Base-by-base conservation (phyloP, 176 grass and related monocot species). In the Phragmites australis region DNA sequence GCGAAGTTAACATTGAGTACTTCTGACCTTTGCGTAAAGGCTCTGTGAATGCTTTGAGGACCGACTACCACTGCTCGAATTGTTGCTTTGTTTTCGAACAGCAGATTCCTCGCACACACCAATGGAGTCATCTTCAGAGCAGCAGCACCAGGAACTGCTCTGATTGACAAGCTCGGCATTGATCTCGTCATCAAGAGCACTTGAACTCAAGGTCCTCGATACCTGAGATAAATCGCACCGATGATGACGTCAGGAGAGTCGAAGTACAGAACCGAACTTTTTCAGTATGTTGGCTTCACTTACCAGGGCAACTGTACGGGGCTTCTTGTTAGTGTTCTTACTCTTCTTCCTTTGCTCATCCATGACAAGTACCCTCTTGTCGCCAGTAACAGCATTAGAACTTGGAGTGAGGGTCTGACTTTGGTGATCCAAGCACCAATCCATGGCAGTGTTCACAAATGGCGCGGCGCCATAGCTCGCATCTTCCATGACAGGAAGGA, bases 11-110 rank as follows among this genome's bases (percentile, higher is more conserved):
- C 41, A 32, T 22, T 11, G 22, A 57, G 23, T 32, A 59, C 0
- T 44, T 2, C 50, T 16, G 27, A 88, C 81, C 87, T 84, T 88
- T 61, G 87, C 87, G 31, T 80, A 88, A 32, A 84, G 18, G 53
- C 60, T 74, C 17, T 84, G 86, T 22, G 53, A 71, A 74, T 79
- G 34, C 67, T 74, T 79, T 5, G 86, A 88, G 3, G 58, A 65
- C 1, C 59, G 40, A 34, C 39, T 88, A 30, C 32, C 43, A 48
- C 41, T 57, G 32, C 59, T 83, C 17, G 57, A 74, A 78, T 46
- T 51, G 3, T 6, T 45, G 51, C 43, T 67, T 49, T 74, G 68
- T 49, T 84, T 50, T 59, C 48, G 58, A 74, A 67, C 59, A 30
- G 31, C 1, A 11, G 74, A 51, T 83, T 83, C 50, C 17, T 79